Conservation (phyloP, 768 basidiomycete species). For the Hypholoma fasciculare region DNA sequence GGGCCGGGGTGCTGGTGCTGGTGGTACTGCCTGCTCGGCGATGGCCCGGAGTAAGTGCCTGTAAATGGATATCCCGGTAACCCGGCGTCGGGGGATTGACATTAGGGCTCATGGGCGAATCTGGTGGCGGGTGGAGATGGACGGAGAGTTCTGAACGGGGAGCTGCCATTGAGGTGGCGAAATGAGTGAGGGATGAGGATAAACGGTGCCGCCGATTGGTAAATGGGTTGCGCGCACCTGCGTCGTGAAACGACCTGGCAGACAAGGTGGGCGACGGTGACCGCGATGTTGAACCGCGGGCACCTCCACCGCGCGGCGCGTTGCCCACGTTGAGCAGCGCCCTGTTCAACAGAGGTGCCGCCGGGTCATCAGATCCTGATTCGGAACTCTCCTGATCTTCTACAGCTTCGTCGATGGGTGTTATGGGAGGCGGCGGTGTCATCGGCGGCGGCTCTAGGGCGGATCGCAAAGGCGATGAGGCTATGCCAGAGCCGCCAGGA, state of each 20-base stretch:
- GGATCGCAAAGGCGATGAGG: constrained; percentile 70
- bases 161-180: constrained; percentile 56
- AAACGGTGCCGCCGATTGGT: constrained; percentile 67
- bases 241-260: constrained; percentile 57
- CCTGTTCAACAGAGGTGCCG: constrained; percentile 22
- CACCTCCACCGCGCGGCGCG: neutral
- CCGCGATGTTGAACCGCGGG: constrained; percentile 40
- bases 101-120: constrained; percentile 73
- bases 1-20: constrained; percentile 7
- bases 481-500: constrained; percentile 37
- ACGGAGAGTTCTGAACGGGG: constrained; percentile 68
- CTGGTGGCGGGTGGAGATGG: constrained; percentile 76
- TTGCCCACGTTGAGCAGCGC: neutral
- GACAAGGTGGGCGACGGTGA: constrained; percentile 44
- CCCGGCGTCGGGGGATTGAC: constrained; percentile 86
- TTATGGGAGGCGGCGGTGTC: constrained; percentile 69
- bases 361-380: constrained; percentile 30
- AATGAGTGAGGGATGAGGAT: constrained; percentile 64
- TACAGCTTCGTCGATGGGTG: constrained; percentile 70
- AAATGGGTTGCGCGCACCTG: constrained; percentile 87
- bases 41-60: constrained; percentile 50
- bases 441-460: constrained; percentile 40
- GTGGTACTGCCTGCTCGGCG: constrained; percentile 35
- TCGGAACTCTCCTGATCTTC: constrained; percentile 39
- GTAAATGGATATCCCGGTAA: constrained; percentile 78